phyloP scores from a whole-genome alignment of 1,284 basidiomycete genomes.

The Ganoderma lucidum region DNA sequence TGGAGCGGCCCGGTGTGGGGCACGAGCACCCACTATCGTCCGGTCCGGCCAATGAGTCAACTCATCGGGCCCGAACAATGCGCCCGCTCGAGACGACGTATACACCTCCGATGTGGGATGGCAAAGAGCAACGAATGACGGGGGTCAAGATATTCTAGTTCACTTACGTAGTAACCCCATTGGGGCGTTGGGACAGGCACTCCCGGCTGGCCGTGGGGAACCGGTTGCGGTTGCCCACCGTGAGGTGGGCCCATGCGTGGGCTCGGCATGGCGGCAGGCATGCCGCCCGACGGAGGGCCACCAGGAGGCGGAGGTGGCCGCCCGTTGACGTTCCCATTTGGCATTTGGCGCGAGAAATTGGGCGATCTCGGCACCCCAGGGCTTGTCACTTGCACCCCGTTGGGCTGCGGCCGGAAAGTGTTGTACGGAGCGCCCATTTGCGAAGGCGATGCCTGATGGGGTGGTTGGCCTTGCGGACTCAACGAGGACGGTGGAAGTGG shows the following conservation, averaged over 20 bases:
- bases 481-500: slow-evolving; percentile 51
- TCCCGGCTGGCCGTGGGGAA: slow-evolving; percentile 52
- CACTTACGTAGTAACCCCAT: slow-evolving; percentile 52
- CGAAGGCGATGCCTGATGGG: slow-evolving; percentile 51
- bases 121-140: no score
- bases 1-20: no score
- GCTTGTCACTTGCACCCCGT: slow-evolving; percentile 45
- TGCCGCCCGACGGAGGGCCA: slow-evolving; percentile 50
- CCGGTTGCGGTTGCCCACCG: slow-evolving; percentile 51
- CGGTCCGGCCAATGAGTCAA: no score
- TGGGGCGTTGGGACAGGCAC: slow-evolving; percentile 38
- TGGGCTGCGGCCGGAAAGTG: slow-evolving; percentile 44
- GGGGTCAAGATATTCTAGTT: no score
- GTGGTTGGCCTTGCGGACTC: slow-evolving; percentile 44
- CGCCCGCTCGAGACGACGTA: no score
- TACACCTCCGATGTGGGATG: no score
- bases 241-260: slow-evolving; percentile 67
- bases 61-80: no score
- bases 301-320: slow-evolving; percentile 63
- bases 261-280: slow-evolving; percentile 64
- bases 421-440: slow-evolving; percentile 54
- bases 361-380: slow-evolving; percentile 68
- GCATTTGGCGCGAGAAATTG: slow-evolving; percentile 64
- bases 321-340: slow-evolving; percentile 67
- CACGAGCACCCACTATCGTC: no score